Evolutionary conservation across 2,329 filamentous ascomycete species (phyloP).

Genomic region (Conoideocrella luteorostrata): DNA sequence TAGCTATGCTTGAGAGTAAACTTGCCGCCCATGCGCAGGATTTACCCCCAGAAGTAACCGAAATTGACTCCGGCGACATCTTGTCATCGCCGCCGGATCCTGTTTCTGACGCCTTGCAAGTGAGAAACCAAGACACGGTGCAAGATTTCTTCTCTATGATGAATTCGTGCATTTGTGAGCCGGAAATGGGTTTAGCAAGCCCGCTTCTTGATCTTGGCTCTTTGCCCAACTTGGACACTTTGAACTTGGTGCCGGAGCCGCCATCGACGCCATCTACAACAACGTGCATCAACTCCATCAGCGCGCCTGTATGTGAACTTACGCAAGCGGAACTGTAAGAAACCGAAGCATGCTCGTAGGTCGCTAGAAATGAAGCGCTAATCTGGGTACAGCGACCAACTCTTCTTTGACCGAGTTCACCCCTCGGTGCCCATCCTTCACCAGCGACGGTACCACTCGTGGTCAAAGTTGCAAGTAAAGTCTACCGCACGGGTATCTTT

Average conservation of each 20-base stretch:
- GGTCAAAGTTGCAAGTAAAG: constrained; percentile 7
- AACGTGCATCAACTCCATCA: background rate
- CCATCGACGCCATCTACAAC: background rate
- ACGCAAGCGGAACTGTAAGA: constrained; percentile 12
- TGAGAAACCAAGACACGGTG: background rate
- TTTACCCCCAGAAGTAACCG: background rate
- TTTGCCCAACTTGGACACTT: background rate
- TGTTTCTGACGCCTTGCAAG: background rate
- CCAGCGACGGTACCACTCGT: constrained; percentile 11
- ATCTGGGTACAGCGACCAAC: constrained; percentile 15
- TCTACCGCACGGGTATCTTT: constrained; percentile 15
- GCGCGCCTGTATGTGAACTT: background rate
- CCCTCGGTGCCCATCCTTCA: constrained; percentile 14
- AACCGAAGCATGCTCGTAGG: too few relatives aligned
- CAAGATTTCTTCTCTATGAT: background rate
- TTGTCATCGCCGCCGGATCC: background rate
- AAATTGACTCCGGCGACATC: background rate
- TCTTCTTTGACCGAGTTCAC: constrained; percentile 16
- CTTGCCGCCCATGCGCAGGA: background rate
- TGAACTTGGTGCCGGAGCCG: background rate
- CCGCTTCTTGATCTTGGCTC: background rate
- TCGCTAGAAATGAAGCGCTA: too few relatives aligned
- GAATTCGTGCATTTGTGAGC: background rate
- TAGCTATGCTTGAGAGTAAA: background rate
- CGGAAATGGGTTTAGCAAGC: background rate